These are phyloP conservation scores for Lyophyllum shimeji DNA, from an alignment of 768 basidiomycete species.

Conservation along the genomic window DNA sequence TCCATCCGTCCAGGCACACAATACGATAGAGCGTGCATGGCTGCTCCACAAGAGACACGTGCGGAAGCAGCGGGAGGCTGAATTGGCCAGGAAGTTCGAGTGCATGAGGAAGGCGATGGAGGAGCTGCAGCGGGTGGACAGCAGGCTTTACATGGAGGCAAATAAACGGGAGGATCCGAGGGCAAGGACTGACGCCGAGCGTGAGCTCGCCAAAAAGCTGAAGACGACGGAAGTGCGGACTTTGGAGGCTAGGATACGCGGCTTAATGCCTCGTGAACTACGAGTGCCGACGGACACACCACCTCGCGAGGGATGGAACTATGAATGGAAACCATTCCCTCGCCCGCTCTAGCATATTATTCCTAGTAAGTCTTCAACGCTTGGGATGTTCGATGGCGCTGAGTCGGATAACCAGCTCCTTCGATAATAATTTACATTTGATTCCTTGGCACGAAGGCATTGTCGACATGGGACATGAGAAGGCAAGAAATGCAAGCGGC, in stretches of 20 bases:
- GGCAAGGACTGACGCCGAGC: slow-evolving; percentile 53
- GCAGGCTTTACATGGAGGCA: slow-evolving; percentile 63
- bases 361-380: slow-evolving; percentile 9
- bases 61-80: slow-evolving; percentile 66
- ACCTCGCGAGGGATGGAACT: slow-evolving; percentile 78
- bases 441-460: background rate
- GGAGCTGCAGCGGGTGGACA: slow-evolving; percentile 63
- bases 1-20: slow-evolving; percentile 85
- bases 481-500: background rate
- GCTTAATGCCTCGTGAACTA: slow-evolving; percentile 86
- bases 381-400: background rate
- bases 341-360: slow-evolving; percentile 42
- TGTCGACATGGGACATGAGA: background rate
- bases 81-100: slow-evolving; percentile 74
- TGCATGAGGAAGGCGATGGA: slow-evolving; percentile 87
- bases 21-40: slow-evolving; percentile 93
- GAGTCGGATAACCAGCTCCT: background rate
- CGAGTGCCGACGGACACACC: slow-evolving; percentile 87
- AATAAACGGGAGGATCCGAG: slow-evolving; percentile 78
- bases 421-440: background rate
- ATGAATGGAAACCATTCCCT: slow-evolving; percentile 76
- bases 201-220: slow-evolving; percentile 58
- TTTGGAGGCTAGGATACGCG: slow-evolving; percentile 74
- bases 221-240: slow-evolving; percentile 67
- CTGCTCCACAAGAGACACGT: slow-evolving; percentile 74